Conservation (phyloP, 208 protist species). For the Crithidia expoeki region DNA sequence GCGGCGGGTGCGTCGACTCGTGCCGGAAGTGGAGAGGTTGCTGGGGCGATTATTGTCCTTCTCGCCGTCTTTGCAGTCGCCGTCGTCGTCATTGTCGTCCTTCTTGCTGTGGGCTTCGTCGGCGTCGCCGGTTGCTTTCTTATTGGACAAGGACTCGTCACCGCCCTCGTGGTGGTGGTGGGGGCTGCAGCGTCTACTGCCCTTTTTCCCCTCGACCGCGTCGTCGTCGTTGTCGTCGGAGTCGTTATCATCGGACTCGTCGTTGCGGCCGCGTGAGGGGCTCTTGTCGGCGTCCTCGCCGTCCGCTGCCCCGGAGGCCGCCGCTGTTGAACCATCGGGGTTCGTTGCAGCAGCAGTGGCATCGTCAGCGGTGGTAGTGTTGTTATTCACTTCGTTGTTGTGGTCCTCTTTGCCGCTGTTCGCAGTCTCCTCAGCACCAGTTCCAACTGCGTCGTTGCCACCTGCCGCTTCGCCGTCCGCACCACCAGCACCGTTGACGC, state of each 20-base stretch:
- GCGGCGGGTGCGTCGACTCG: slow-evolving; percentile 39
- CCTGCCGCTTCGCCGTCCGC: slow-evolving; percentile 17
- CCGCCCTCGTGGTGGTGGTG: too few relatives aligned
- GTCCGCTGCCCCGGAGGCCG: not conserved
- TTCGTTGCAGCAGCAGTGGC: not conserved
- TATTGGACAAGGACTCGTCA: too few relatives aligned
- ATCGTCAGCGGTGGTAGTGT: not conserved
- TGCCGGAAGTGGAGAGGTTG: slow-evolving; percentile 12
- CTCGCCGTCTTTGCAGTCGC: slow-evolving; percentile 16
- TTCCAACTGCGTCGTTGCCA: not conserved
- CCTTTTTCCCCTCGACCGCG: not conserved
- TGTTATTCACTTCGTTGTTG: not conserved
- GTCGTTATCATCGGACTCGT: slow-evolving; percentile 17
- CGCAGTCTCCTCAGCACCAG: too few relatives aligned
- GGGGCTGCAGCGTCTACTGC: too few relatives aligned
- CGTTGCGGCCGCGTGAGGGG: not conserved
- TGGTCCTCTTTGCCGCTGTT: not conserved
- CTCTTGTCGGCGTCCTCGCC: slow-evolving; percentile 15
- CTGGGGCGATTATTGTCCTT: slow-evolving; percentile 18
- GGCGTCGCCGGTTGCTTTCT: not conserved
- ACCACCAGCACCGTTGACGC: too few relatives aligned
- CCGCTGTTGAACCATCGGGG: not conserved
- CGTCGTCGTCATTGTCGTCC: slow-evolving; percentile 12
- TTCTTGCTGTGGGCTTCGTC: slow-evolving; percentile 10
- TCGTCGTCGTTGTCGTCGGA: slow-evolving; percentile 20